These are phyloP conservation scores for Phytophthora vignae DNA, from an alignment of 352 stramenopile genomes.

Conservation along the genomic window DNA sequence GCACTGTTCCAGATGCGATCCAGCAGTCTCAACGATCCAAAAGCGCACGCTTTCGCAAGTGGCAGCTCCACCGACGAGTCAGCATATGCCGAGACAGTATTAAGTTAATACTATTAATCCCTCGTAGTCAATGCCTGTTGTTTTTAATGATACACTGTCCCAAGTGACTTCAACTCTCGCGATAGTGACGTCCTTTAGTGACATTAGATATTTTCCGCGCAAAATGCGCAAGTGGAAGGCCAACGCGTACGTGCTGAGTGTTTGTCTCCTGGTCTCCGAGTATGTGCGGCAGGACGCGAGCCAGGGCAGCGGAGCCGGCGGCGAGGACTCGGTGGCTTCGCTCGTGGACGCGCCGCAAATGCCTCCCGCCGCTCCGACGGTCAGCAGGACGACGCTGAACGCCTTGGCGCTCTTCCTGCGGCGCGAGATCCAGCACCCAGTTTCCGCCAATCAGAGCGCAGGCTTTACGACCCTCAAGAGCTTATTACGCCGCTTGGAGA, in stretches of 20 bases:
- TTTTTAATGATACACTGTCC: too few relatives aligned
- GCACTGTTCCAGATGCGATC: too few relatives aligned
- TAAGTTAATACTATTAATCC: too few relatives aligned
- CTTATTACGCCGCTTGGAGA: slow-evolving; percentile 59
- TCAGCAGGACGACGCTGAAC: slow-evolving; percentile 52
- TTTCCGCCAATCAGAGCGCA: slow-evolving; percentile 15
- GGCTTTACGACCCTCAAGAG: slow-evolving; percentile 43
- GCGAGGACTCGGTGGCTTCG: slow-evolving; percentile 34
- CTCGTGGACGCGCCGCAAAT: slow-evolving; percentile 20
- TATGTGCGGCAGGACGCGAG: slow-evolving; percentile 52
- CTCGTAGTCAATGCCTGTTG: too few relatives aligned
- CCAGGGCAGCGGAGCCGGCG: slow-evolving; percentile 1
- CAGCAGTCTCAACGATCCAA: too few relatives aligned
- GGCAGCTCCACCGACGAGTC: too few relatives aligned
- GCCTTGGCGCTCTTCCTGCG: slow-evolving; percentile 61
- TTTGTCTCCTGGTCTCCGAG: slow-evolving; percentile 57
- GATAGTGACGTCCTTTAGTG: neutral
- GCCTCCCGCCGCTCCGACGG: slow-evolving; percentile 4
- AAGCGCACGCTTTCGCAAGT: too few relatives aligned
- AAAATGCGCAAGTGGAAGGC: slow-evolving; percentile 48
- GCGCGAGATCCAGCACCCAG: slow-evolving; percentile 62
- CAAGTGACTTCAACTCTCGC: neutral
- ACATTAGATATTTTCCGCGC: neutral
- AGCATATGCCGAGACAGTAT: too few relatives aligned
- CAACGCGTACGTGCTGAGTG: slow-evolving; percentile 60